Percentiles rank a stretch among this genome's conserved stretches.
phyloP scores from a whole-genome alignment of 1,284 basidiomycete species.

The Gomphus sp. region DNA sequence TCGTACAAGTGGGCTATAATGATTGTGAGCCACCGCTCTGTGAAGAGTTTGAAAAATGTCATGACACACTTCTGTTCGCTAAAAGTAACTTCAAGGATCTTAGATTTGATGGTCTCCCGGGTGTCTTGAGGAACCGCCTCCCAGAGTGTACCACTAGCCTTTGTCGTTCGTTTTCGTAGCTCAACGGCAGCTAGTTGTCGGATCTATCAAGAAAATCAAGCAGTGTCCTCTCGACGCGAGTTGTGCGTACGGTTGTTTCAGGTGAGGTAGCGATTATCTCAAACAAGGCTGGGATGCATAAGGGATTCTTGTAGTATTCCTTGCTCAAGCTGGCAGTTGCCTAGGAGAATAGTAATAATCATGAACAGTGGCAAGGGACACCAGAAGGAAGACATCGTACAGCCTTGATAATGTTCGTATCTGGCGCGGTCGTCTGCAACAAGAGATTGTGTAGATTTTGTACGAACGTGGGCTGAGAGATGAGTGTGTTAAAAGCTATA shows the following conservation, averaged over 20 bases:
- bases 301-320: conserved; percentile 85
- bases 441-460: conserved; percentile 80
- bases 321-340: conserved; percentile 88
- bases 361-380: conserved; percentile 13
- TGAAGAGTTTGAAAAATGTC: conserved; percentile 10
- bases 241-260: conserved; percentile 40
- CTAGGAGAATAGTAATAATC: conserved; percentile 32
- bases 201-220: conserved; percentile 43
- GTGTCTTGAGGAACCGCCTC: conserved; percentile 59
- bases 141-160: conserved; percentile 83
- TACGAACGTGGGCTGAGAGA: conserved; percentile 50
- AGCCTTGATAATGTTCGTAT: conserved; percentile 81
- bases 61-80: conserved; percentile 64
- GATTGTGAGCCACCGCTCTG: conserved; percentile 4
- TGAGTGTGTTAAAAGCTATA: neutral
- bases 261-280: conserved; percentile 82
- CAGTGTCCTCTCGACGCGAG: conserved; percentile 1
- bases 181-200: conserved; percentile 99
- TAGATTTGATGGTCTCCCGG: conserved; percentile 80
- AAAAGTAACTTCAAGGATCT: conserved; percentile 75
- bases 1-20: conserved; percentile 70
- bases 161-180: conserved; percentile 84
- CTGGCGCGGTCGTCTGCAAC: conserved; percentile 75
- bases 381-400: conserved; percentile 39
- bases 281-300: conserved; percentile 88